These are phyloP conservation scores for Oryza meridionalis DNA, from an alignment of 176 grass and related monocot species.

Conservation along the genomic window DNA sequence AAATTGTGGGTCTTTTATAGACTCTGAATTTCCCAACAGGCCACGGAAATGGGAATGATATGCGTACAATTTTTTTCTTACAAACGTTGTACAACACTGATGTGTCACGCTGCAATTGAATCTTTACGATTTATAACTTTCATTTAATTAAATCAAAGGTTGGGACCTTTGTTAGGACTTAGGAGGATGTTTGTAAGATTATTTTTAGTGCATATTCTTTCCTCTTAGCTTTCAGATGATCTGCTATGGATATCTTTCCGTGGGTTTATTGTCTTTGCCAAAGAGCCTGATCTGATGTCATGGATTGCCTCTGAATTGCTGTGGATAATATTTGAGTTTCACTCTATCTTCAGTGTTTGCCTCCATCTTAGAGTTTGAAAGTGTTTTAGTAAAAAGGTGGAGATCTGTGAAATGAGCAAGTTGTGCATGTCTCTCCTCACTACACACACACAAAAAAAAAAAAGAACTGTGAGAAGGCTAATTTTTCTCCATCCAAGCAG, in stretches of 20 bases:
- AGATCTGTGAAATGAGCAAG: neutral
- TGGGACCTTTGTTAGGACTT: too few relatives aligned
- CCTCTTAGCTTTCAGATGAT: neutral
- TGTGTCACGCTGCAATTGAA: too few relatives aligned
- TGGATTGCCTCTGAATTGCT: neutral
- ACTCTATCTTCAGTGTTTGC: neutral
- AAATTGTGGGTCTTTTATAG: neutral
- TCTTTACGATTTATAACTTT: too few relatives aligned
- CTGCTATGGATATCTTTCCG: neutral
- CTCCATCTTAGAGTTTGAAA: neutral
- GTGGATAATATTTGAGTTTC: neutral
- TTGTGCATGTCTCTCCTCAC: neutral
- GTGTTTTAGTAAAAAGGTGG: neutral
- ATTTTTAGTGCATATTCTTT: neutral
- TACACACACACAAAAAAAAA: too few relatives aligned
- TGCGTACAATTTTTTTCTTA: too few relatives aligned
- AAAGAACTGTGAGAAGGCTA: too few relatives aligned
- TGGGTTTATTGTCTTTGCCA: neutral
- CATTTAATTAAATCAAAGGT: too few relatives aligned
- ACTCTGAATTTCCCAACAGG: neutral
- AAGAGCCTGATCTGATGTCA: conserved; percentile 1
- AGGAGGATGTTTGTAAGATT: too few relatives aligned
- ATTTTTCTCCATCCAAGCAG: too few relatives aligned
- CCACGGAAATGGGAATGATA: too few relatives aligned
- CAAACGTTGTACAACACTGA: too few relatives aligned